A percentile compares a stretch with the other conserved stretches of the same genome.
phyloP scores from a whole-genome alignment of 2,329 filamentous ascomycete species.

The Neofusicoccum umdonicola region DNA sequence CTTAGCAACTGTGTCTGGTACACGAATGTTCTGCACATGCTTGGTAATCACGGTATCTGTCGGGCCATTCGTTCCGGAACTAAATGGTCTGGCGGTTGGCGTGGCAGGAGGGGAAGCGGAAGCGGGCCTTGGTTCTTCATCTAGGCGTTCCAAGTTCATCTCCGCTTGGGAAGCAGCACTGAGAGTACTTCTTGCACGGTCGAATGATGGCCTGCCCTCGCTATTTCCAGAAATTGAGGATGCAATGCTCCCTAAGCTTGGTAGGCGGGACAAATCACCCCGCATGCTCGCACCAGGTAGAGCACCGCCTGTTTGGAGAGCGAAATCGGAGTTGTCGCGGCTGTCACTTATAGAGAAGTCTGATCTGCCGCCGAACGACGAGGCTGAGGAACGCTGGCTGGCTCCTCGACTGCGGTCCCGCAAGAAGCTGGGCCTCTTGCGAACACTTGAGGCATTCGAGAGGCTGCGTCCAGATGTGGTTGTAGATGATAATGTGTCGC shows the following conservation, averaged over 20 bases:
- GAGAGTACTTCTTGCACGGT: slow-evolving; percentile 43
- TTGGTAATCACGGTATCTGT: slow-evolving; percentile 87
- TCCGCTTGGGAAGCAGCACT: slow-evolving; percentile 37
- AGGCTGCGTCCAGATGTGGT: not conserved
- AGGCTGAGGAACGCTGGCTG: slow-evolving; percentile 58
- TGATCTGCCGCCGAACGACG: slow-evolving; percentile 54
- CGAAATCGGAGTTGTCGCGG: slow-evolving; percentile 74
- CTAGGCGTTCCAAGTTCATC: slow-evolving; percentile 54
- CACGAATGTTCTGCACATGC: slow-evolving; percentile 84
- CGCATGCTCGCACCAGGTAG: slow-evolving; percentile 50
- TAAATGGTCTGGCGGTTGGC: slow-evolving; percentile 57
- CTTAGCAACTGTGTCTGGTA: slow-evolving; percentile 81
- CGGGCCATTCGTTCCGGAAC: slow-evolving; percentile 55
- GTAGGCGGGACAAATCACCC: slow-evolving; percentile 63
- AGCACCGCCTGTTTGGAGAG: slow-evolving; percentile 77
- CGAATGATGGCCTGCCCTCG: slow-evolving; percentile 39
- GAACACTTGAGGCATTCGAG: slow-evolving; percentile 7
- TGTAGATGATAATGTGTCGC: not conserved
- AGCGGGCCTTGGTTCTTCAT: slow-evolving; percentile 56
- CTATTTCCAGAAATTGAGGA: slow-evolving; percentile 65
- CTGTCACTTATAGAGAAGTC: slow-evolving; percentile 55
- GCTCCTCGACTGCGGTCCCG: slow-evolving; percentile 49
- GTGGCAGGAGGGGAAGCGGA: slow-evolving; percentile 60
- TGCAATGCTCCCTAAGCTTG: slow-evolving; percentile 86
- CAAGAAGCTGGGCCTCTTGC: slow-evolving; percentile 55